These are phyloP conservation scores for Paramecium primaurelia DNA, from an alignment of 73 alveolate species.

Conservation along the genomic window DNA sequence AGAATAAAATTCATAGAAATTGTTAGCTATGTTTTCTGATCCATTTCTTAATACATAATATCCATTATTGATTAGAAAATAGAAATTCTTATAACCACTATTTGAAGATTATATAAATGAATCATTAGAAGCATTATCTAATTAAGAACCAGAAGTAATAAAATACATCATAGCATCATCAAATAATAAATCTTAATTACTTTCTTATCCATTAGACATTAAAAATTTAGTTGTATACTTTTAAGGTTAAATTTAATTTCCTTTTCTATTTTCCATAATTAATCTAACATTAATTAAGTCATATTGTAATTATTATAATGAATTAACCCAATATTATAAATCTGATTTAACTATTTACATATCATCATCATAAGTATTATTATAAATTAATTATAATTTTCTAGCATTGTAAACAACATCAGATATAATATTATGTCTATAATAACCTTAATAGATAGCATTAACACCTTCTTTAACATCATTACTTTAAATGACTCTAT, in stretches of 20 bases:
- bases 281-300: not conserved
- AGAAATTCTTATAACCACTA: constrained; percentile 46
- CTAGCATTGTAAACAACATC: constrained; percentile 47
- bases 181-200: not conserved
- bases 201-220: not conserved
- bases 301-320: not conserved
- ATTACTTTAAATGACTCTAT: not conserved
- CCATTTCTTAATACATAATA: constrained; percentile 50
- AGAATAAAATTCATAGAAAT: constrained; percentile 34
- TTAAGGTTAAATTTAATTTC: not conserved
- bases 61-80: constrained; percentile 49
- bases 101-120: not conserved
- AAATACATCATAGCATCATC: constrained; percentile 24
- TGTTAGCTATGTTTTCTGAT: constrained; percentile 35
- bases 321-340: not conserved
- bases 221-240: not conserved
- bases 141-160: not conserved
- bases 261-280: not conserved
- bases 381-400: not conserved
- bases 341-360: not conserved
- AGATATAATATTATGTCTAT: constrained; percentile 16
- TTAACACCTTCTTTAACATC: constrained; percentile 49
- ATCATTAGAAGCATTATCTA: not conserved
- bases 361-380: not conserved
- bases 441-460: constrained; percentile 52